Percentiles rank a stretch among this genome's conserved stretches.
Evolutionary conservation across 1,139 yeast genomes (phyloP).

Genomic region (Saccharomyces uvarum): DNA sequence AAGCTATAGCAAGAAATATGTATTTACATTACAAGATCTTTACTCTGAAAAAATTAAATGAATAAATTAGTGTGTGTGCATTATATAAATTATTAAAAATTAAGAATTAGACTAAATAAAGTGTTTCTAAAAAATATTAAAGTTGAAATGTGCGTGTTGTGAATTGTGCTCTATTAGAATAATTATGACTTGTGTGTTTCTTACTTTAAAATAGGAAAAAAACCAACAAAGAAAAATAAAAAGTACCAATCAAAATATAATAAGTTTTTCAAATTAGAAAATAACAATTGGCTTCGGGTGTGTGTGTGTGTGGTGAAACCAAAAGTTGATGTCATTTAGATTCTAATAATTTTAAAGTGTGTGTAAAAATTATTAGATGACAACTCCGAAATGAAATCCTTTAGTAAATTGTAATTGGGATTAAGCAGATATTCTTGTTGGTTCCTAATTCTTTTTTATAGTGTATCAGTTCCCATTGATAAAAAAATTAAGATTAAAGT

Average conservation of each 20-base stretch:
- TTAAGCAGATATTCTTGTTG: not conserved
- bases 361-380: not conserved
- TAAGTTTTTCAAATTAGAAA: not conserved
- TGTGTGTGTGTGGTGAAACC: not conserved
- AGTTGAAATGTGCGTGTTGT: constrained; percentile 1
- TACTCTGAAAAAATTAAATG: not conserved
- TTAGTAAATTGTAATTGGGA: not conserved
- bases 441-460: not conserved
- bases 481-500: not conserved
- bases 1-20: too few relatives aligned
- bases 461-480: constrained; percentile 1
- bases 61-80: constrained; percentile 1
- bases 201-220: not conserved
- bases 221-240: not conserved
- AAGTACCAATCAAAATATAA: not conserved
- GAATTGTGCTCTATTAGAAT: constrained; percentile 1
- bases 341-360: not conserved
- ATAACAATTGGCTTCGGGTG: not conserved
- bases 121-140: constrained; percentile 1
- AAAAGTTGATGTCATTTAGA: not conserved
- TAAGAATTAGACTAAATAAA: constrained; percentile 1
- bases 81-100: not conserved
- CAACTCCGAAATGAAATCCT: not conserved
- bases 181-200: not conserved
- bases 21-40: too few relatives aligned